Evolutionary conservation across 352 stramenopile species (phyloP), one percentile per base, ranked within the genome.

Genomic region (Saprolegnia diclina): DNA sequence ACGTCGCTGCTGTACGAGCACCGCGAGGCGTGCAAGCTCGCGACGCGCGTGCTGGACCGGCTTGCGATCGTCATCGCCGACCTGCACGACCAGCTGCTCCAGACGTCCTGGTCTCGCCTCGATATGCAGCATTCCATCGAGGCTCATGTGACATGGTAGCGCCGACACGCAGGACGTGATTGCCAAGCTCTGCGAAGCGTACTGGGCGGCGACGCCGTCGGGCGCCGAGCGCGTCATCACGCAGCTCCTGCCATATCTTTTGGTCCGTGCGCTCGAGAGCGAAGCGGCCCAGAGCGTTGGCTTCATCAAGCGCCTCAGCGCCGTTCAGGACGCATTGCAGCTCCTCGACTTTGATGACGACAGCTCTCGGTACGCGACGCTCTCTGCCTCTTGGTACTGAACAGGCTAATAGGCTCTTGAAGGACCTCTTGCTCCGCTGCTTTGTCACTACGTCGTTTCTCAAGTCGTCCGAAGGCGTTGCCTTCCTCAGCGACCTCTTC

Each of bases 391-490:
- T 18, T 56, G n/a, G 11, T 62, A 0, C 40, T 52, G 22, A 53
- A 29, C 14, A 38, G 16, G 45, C 68, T 38, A 38, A 40, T 52
- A 85, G 77, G 5, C 63, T 92, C 5, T 54, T 95, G 56, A 82
- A 83, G 7, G 85, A 92, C 32, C 90, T 97, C 53, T 72, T 97
- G 7, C 73, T 97, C 67, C 87, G 88, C 26, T 95, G 85, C 65
- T 96, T 88, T 56, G 90, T 97, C 32, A 83, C 92, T 72, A 85
- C 89, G 2, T 79, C 85, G 29, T 87, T 95, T 48, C 94, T 97
- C 61, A 77, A 80, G 7, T 93, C 85, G 0, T 82, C 86, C 0
- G 87, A 96, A 65, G 89, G 88, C 5, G 77, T 91, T 16, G 68
- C 83, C 5, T 92, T 97, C 57, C 72, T 97, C 50, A 88, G 84